Base-by-base conservation (phyloP, 2,329 filamentous ascomycete species). In the Phaeoacremonium minimum region DNA sequence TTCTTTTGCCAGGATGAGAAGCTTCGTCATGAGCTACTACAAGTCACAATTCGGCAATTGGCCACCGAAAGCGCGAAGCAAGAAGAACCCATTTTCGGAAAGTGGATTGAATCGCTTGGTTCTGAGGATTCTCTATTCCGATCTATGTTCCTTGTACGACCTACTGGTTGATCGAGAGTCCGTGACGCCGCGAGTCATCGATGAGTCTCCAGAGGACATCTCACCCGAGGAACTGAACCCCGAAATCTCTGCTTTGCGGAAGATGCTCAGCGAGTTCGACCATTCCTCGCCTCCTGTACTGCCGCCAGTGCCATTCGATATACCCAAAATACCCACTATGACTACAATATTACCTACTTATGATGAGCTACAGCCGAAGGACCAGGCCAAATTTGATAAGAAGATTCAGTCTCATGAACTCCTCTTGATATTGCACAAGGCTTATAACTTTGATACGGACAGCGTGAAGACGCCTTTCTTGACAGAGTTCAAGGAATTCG, bases 1-100 rank as follows among this genome's bases (percentile, higher is more conserved):
- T 14, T 75, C 82, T 3, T 97, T 91, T 55, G 64, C 75, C 41
- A 79, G 77, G 38, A 88, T 90, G 71, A 76, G 87, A 28, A 77
- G 79, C 28, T 87, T 89, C 54, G 75, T 83, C 14, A 67, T 89
- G 34, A 67, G 71, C 45, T 83, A 89, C 57, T 80, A 80, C 55
- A 80, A 77, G 56, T 52, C 64, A 11, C 64, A 67, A 4, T 74
- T 81, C 37, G 75, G 75, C 15, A 80, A 73, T 56, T 94, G 91
- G 91, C 90, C 93, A 3, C 91, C 93, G 7, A 95, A 93, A 58
- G 88, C 89, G 3, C 85, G 77, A 50, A 91, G 82, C 49, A 95
- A 94, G 71, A 95, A 94, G 73, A 95, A 95, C 55, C 77, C 83
- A 1, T 87, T 95, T 46, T 83, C 85, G 18, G 88, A 90, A 48